Base-by-base conservation (phyloP, 768 basidiomycete species). In the Mrakia frigida region DNA sequence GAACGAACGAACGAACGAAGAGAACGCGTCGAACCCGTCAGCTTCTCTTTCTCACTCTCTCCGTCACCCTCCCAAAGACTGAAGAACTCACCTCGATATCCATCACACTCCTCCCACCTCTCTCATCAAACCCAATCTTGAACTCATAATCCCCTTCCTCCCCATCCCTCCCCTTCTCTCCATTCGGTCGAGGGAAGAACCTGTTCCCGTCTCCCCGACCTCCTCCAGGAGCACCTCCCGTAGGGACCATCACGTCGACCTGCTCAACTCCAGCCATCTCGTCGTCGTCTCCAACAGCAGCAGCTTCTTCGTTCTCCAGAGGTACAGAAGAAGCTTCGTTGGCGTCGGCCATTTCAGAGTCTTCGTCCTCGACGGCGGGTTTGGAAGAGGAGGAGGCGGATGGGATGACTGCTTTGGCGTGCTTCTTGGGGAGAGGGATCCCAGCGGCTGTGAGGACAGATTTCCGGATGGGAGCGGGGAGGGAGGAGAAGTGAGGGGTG, bases 401-500 rank as follows among this genome's bases (percentile, higher is more conserved):
- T 6, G 56, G 56, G 56, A 56, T 56, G 16, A 72, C 52, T 2
- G 71, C 71, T 59, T 72, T 72, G 52, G 50, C 52, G 52, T 60
- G 71, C 39, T 72, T 72, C 31, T 35, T 53, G 25, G 71, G 59
- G 25, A 68, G 14, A 4, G 65, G 65, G 71, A 77, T 46, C 6
- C 63, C 63, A 10, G 59, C 61, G 16, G 43, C 18, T 18, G 33
- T 73, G 46, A 77, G 70, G 35, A 77, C 71, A 0, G 53, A 23
- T 23, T 39, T 52, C 16, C 76, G 73, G 46, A 78, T 68, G 43
- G 73, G 37, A 21, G 86, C 88, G 1, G 88, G 87, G 0, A 93
- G 90, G 0, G 89, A 87, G 33, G 94, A 92, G 78, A 98, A 98
- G 82, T 99, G 97, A 0, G 97, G 97, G 0, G 97, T 98, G 73